Percentiles rank a stretch among this genome's conserved stretches.
Conservation (phyloP, 495 filamentous ascomycete genomes). For the Podospora pseudoanserina region DNA sequence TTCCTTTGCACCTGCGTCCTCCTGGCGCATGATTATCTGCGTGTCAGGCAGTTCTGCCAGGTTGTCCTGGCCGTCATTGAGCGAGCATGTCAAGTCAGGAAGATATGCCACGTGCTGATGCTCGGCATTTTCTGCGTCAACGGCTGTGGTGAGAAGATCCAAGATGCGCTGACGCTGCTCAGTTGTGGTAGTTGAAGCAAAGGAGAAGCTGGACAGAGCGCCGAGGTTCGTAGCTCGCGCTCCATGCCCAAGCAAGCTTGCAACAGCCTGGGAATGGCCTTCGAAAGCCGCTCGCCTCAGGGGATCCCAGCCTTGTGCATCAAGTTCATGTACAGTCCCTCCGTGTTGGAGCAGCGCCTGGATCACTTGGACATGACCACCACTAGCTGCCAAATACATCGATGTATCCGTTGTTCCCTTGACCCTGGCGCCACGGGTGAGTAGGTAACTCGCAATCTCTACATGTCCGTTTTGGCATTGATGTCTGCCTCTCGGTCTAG, state of each 20-base stretch:
- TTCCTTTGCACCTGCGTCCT: too few relatives aligned
- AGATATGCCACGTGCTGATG: not conserved
- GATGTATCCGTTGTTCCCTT: not conserved
- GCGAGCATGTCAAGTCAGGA: too few relatives aligned
- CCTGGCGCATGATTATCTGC: too few relatives aligned
- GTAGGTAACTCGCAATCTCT: not conserved
- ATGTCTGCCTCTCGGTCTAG: conserved; percentile 9
- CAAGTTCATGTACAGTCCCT: too few relatives aligned
- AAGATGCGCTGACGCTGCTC: conserved; percentile 29
- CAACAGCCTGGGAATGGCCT: conserved; percentile 12
- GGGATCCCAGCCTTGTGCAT: too few relatives aligned
- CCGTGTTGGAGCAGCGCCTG: too few relatives aligned
- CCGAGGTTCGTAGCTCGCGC: conserved; percentile 9
- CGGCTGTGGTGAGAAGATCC: conserved; percentile 42
- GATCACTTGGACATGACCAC: too few relatives aligned
- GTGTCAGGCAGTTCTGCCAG: too few relatives aligned
- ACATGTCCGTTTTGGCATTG: not conserved
- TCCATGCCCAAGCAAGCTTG: conserved; percentile 3
- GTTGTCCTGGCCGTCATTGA: too few relatives aligned
- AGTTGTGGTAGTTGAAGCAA: conserved; percentile 2
- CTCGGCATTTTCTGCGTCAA: conserved; percentile 6
- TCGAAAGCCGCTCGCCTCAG: conserved; percentile 4
- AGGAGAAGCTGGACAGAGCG: conserved; percentile 2
- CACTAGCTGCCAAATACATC: too few relatives aligned
- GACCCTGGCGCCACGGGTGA: conserved; percentile 1